Base-by-base conservation (phyloP, 140 eudicot genomes). In the Oenanthe javanica region DNA sequence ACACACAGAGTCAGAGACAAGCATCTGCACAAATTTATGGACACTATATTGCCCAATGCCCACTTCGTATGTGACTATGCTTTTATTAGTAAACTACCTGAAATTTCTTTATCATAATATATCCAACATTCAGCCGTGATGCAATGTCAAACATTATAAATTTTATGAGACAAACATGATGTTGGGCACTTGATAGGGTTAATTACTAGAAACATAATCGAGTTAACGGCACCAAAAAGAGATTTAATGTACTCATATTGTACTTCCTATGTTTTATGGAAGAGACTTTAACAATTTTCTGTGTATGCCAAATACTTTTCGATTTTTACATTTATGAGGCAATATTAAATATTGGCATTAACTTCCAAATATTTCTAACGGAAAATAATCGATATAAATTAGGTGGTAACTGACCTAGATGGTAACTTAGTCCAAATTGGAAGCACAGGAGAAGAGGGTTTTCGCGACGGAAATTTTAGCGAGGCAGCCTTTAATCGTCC, bases 361-460 rank as follows among this genome's bases (percentile, higher is more conserved):
- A 6, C 19, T 79, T 40, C 69, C 61, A 79, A 46, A 13, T 19
- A 61, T n/a, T 3, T 61, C 38, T 42, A 31, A 79, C 27, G 46
- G 49, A 46, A 48, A 15, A 63, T 63, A 79, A 13, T 36, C 46
- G 50, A 54, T 72, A 21, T 80, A 63, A 45, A 72, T 52, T 85
- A 95, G 99, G 99, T 95, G 81, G 99, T 95, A 51, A 92, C 99
- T 75, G 97, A 95, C 85, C 91, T 95, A 50, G 93, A 92, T 82
- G 99, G 99, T 40, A 95, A 92, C 83, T 95, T 90, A 73, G 79
- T 86, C 81, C 99, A 92, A 92, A 80, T 95, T 84, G 99, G 99
- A 55, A 95, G 97, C 87, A 83, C 86, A 2, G 99, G 99, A 77
- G 97, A 90, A 85, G 98, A 95, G 79, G 99, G 97, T 72, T 77